These are phyloP conservation scores for Pseudomonodictys pantanalensis DNA, from an alignment of 495 filamentous ascomycete genomes.

Conservation along the genomic window DNA sequence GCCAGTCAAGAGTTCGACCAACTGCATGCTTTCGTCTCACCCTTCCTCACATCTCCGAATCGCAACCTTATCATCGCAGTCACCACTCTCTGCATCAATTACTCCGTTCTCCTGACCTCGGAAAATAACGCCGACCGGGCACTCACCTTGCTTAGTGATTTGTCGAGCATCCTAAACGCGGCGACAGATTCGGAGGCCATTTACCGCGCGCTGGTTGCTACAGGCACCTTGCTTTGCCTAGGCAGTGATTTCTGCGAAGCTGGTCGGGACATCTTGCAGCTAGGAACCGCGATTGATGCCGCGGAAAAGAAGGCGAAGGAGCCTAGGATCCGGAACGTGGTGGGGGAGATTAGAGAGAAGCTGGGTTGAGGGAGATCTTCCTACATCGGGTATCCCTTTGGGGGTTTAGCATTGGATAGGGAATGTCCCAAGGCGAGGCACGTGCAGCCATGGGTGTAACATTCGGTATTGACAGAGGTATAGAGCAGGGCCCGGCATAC, in stretches of 20 bases:
- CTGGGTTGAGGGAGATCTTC: constrained; percentile 7
- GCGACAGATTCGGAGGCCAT: constrained; percentile 77
- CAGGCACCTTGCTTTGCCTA: constrained; percentile 69
- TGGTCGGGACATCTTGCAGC: constrained; percentile 49
- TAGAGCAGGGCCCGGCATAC: no score
- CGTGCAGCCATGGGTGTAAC: no score
- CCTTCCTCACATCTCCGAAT: constrained; percentile 55
- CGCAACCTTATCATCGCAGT: constrained; percentile 78
- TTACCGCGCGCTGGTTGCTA: constrained; percentile 76
- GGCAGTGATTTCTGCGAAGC: constrained; percentile 49
- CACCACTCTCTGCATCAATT: constrained; percentile 83
- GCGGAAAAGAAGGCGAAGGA: constrained; percentile 51
- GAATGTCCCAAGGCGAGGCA: no score
- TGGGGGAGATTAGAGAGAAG: constrained; percentile 54
- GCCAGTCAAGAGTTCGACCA: constrained; percentile 57
- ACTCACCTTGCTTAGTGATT: constrained; percentile 59
- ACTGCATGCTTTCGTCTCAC: constrained; percentile 33
- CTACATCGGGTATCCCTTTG: no score
- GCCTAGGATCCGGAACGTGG: constrained; percentile 56
- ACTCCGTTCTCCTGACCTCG: constrained; percentile 55
- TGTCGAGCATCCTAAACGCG: constrained; percentile 58
- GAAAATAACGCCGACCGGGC: constrained; percentile 52
- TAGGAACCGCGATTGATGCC: constrained; percentile 43
- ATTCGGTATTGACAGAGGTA: no score
- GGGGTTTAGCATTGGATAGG: no score